Evolutionary conservation across 208 protist species (phyloP).

Genomic region (Wallacemonas collosoma): DNA sequence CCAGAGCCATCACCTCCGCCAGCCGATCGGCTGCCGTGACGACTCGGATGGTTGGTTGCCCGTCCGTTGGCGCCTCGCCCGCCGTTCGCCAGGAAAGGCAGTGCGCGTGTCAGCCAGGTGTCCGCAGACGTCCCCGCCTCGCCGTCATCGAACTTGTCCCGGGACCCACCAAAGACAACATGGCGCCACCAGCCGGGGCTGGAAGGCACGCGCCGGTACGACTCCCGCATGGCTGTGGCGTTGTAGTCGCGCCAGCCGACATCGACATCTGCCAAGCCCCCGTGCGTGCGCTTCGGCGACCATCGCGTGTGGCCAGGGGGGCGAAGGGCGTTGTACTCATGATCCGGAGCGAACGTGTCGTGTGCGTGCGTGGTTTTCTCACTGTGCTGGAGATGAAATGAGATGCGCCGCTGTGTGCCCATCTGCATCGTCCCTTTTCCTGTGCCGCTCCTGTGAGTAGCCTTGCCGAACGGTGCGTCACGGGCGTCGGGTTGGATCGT

Average conservation of each 20-base stretch:
- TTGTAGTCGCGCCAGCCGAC: constrained; percentile 81
- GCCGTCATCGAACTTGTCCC: too few relatives aligned
- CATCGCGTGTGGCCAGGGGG: constrained; percentile 17
- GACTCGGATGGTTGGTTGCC: too few relatives aligned
- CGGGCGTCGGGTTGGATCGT: constrained; percentile 27
- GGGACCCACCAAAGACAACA: background rate
- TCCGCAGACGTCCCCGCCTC: too few relatives aligned
- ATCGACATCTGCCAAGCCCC: constrained; percentile 57
- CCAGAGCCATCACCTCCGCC: background rate
- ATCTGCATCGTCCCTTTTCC: too few relatives aligned
- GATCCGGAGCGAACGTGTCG: background rate
- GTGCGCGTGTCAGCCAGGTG: background rate
- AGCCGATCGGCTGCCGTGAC: too few relatives aligned
- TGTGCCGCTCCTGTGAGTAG: too few relatives aligned
- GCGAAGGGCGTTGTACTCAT: background rate
- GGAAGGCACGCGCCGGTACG: constrained; percentile 10
- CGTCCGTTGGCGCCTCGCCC: too few relatives aligned
- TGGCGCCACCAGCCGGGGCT: constrained; percentile 13
- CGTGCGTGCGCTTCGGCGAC: background rate
- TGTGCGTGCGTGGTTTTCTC: background rate
- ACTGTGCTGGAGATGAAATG: background rate
- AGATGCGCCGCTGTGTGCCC: background rate
- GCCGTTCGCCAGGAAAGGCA: background rate
- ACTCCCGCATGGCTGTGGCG: constrained; percentile 17
- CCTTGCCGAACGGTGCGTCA: background rate